Percentiles rank a stretch among this genome's conserved stretches.
Conservation (phyloP, 306 rosid genomes). For the Hippophae rhamnoides region DNA sequence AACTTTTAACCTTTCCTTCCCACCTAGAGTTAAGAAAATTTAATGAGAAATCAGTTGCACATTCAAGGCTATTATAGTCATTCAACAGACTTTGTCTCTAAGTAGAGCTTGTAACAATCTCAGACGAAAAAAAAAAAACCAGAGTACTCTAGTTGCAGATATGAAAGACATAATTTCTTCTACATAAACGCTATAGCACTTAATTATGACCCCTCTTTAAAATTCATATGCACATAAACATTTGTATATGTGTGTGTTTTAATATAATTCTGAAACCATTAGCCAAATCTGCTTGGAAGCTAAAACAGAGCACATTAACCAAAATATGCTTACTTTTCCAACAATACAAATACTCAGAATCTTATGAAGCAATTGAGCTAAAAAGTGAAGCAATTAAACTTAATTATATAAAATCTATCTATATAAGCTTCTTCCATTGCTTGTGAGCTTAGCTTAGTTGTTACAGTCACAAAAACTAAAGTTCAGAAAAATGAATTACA, state of each 20-base stretch:
- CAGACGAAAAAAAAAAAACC: slow-evolving; percentile 15
- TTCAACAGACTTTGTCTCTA: neutral
- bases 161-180: slow-evolving; percentile 33
- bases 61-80: slow-evolving; percentile 19
- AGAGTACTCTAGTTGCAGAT: slow-evolving; percentile 19
- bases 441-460: slow-evolving; percentile 12
- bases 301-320: slow-evolving; percentile 44
- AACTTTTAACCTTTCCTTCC: slow-evolving; percentile 21
- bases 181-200: slow-evolving; percentile 39
- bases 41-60: slow-evolving; percentile 23
- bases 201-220: slow-evolving; percentile 10
- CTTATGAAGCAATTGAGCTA: neutral
- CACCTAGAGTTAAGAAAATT: slow-evolving; percentile 16
- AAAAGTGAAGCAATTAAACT: neutral
- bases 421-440: slow-evolving; percentile 7
- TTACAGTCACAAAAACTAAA: slow-evolving; percentile 5
- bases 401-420: neutral
- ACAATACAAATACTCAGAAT: neutral
- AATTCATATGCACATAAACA: neutral
- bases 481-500: slow-evolving; percentile 25
- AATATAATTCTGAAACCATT: slow-evolving; percentile 29
- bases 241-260: neutral
- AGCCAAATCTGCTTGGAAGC: slow-evolving; percentile 29
- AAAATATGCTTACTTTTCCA: slow-evolving; percentile 23
- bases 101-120: slow-evolving; percentile 15